A percentile compares a stretch with the other conserved stretches of the same genome.
Evolutionary conservation across 2,329 filamentous ascomycete genomes (phyloP).

Genomic region (Xylariales sp.): DNA sequence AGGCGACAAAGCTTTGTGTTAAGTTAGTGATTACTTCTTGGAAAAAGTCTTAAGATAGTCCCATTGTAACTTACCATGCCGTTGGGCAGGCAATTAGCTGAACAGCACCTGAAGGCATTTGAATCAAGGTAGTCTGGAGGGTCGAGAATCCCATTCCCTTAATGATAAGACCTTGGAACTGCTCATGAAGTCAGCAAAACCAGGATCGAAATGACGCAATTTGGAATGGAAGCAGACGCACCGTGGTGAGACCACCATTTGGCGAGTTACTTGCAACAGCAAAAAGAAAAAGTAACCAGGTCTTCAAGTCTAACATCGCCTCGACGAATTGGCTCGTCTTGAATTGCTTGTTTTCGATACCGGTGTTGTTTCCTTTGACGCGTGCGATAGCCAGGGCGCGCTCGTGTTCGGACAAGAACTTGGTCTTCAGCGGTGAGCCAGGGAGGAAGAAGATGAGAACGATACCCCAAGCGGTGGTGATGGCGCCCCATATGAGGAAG

Average conservation of each 20-base stretch:
- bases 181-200: neutral
- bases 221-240: neutral
- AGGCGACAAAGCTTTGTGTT: slow-evolving; percentile 8
- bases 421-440: slow-evolving; percentile 51
- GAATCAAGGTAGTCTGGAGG: slow-evolving; percentile 9
- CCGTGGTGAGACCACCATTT: slow-evolving; percentile 19
- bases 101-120: slow-evolving; percentile 10
- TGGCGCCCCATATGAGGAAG: slow-evolving; percentile 58
- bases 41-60: neutral
- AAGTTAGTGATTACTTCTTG: neutral
- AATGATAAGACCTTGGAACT: slow-evolving; percentile 9
- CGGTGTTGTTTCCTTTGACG: slow-evolving; percentile 53
- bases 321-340: slow-evolving; percentile 52
- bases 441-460: slow-evolving; percentile 53
- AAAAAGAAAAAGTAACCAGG: slow-evolving; percentile 50
- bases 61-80: slow-evolving; percentile 5
- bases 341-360: slow-evolving; percentile 51
- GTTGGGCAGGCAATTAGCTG: slow-evolving; percentile 7
- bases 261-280: slow-evolving; percentile 37
- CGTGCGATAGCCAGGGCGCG: slow-evolving; percentile 51
- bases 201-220: neutral
- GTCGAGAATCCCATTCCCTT: slow-evolving; percentile 9
- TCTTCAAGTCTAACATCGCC: slow-evolving; percentile 52
- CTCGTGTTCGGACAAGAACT: slow-evolving; percentile 44
- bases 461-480: slow-evolving; percentile 57